Evolutionary conservation across 1,139 yeast species (phyloP).

Genomic region (Petasospora rhodanensis): DNA sequence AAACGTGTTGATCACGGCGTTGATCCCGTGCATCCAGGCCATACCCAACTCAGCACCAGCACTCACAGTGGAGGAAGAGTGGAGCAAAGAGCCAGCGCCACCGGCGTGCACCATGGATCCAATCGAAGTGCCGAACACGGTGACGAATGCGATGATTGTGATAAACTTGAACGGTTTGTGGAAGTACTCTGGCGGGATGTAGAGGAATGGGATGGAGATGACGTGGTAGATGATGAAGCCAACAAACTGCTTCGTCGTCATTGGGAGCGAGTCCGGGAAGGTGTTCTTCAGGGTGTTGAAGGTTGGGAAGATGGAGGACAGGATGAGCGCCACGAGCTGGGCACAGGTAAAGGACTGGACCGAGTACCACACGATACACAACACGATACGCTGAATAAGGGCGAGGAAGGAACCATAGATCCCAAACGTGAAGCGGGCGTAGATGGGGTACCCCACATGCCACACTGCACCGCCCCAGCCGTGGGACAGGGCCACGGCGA

Average conservation of each 20-base stretch:
- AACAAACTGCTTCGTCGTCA: constrained; percentile 28
- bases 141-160: constrained; percentile 28
- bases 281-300: constrained; percentile 28
- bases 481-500: constrained; percentile 29
- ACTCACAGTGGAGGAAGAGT: constrained; percentile 14
- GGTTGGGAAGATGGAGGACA: constrained; percentile 26
- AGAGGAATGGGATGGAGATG: constrained; percentile 27
- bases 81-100: constrained; percentile 27
- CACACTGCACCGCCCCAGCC: constrained; percentile 33
- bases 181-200: constrained; percentile 24
- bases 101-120: constrained; percentile 29
- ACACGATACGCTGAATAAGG: constrained; percentile 30
- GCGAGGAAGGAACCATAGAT: constrained; percentile 33
- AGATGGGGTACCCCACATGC: constrained; percentile 35
- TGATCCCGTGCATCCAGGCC: constrained; percentile 29
- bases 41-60: constrained; percentile 30
- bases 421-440: constrained; percentile 34
- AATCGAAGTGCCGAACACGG: constrained; percentile 30
- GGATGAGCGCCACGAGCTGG: constrained; percentile 26
- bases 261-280: constrained; percentile 26
- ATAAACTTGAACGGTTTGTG: constrained; percentile 23
- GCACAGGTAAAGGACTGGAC: constrained; percentile 32
- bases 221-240: constrained; percentile 29
- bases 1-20: constrained; percentile 32
- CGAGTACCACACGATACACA: constrained; percentile 34